Evolutionary conservation across 208 protist species (phyloP), one percentile per base, ranked within the genome.

Genomic region (Borovskyia barvae): DNA sequence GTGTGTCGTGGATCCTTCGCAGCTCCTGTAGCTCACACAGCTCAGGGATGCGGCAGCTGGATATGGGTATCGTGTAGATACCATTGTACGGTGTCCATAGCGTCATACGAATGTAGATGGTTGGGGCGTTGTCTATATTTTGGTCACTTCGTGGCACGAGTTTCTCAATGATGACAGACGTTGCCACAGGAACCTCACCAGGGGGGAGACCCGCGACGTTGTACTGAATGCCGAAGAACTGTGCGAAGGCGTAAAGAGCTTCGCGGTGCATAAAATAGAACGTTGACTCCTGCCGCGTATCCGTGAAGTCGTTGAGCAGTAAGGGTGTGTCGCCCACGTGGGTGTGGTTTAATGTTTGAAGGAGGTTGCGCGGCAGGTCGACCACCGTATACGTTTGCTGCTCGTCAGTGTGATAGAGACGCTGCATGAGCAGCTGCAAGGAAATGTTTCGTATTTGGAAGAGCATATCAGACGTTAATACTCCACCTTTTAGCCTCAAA

Each of bases 221-320:
- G 64, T 79, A 93, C 47, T 72, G 46, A 39, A 87, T 83, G 20
- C 86, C 86, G 59, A 88, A 93, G 79, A 93, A 93, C 58, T 88
- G 72, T 41, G 76, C 80, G 22, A 93, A 63, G 33, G 82, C 82
- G 68, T 93, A 93, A 62, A 93, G 80, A 17, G 80, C 77, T 54
- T 93, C 86, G n/a, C 86, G 86, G 43, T 93, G 86, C 30, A 88
- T 78, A 66, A 93, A 86, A 63, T 82, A 93, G 51, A 93, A 86
- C 37, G 63, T 77, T 15, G 78, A 69, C 49, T 88, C 72, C 45
- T 90, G 82, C 24, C 75, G 75, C 35, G 80, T 87, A 52, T 90
- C 71, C 22, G 41, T 53, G 68, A 85, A 87, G 58, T 90, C 80
- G 61, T 84, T 84, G n/a, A 80, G 24, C 59, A 84, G 43, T 35